Evolutionary conservation across 306 rosid genomes (phyloP), one percentile per base, ranked within the genome.

Genomic region (Carpinus viminea): DNA sequence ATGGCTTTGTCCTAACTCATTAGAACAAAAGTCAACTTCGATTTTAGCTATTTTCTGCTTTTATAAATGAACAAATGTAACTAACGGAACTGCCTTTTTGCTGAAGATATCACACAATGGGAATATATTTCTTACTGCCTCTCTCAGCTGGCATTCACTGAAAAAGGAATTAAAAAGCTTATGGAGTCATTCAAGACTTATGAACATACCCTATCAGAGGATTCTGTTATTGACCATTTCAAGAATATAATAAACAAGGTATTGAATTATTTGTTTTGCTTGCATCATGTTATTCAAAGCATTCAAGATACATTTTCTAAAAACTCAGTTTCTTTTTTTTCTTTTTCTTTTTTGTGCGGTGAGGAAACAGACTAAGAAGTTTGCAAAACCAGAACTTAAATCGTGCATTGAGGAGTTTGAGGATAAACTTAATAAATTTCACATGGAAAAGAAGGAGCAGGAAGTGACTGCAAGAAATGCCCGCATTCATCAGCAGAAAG

Each of bases 131-230:
- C 98, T 76, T 95, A 92, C 80, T 95, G 98, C 85, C 97, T 95
- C 41, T 92, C 98, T 79, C 97, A 92, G 93, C 89, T 95, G 79
- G 78, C 97, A 51, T 95, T 89, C 86, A 95, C 97, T 17, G 98
- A 95, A 78, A 95, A 88, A 77, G 98, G 98, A 84, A 84, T 95
- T 84, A 95, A 90, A 86, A 95, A 90, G 74, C 92, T 95, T 61
- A 88, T 90, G 55, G 98, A 95, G 28, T 83, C 89, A 76, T 95
- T 95, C 83, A 95, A 91, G 90, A 86, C 88, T 62, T 95, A 88
- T 73, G 95, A 95, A 78, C 96, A 88, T 77, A 90, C 78, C 78
- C 86, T 95, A 54, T 91, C 87, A 1, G 95, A 91, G 87, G 98
- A 92, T 76, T 83, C 93, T 82, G 97, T 95, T 61, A 81, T 89